These are phyloP conservation scores for Chlamydomonas reinhardtii DNA, from an alignment of 163 green algal genomes.

Conservation along the genomic window DNA sequence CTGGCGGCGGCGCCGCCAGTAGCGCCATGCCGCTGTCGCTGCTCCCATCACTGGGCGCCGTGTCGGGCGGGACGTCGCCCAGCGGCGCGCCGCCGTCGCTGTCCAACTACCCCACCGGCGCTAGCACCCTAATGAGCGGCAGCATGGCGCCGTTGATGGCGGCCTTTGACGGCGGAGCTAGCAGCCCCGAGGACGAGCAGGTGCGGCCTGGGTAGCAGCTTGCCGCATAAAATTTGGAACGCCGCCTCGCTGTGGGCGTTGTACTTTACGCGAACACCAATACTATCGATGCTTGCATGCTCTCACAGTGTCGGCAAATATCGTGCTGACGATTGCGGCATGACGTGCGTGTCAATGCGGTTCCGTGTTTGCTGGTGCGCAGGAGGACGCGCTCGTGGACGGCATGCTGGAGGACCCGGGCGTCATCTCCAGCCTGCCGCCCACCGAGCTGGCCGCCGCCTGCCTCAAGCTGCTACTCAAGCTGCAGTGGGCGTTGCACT, in stretches of 20 bases:
- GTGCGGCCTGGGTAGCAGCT: too few species aligned
- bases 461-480: slow-evolving; percentile 37
- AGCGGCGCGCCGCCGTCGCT: not conserved
- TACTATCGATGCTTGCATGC: too few species aligned
- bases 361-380: too few species aligned
- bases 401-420: slow-evolving; percentile 25
- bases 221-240: too few species aligned
- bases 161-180: not conserved
- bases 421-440: slow-evolving; percentile 6
- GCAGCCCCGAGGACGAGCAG: slow-evolving; percentile 11
- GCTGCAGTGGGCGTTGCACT: slow-evolving; percentile 48
- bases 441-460: slow-evolving; percentile 16
- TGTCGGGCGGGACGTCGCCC: not conserved
- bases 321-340: too few species aligned
- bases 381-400: slow-evolving; percentile 22
- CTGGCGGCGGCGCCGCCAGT: not conserved
- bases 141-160: too few species aligned
- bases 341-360: too few species aligned
- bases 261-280: too few species aligned
- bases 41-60: not conserved
- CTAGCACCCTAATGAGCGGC: too few species aligned
- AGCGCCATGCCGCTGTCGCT: not conserved
- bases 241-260: too few species aligned
- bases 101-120: not conserved
- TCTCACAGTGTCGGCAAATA: too few species aligned